Base-by-base conservation (phyloP, 2,329 filamentous ascomycete genomes). In the Byssothecium circinans region DNA sequence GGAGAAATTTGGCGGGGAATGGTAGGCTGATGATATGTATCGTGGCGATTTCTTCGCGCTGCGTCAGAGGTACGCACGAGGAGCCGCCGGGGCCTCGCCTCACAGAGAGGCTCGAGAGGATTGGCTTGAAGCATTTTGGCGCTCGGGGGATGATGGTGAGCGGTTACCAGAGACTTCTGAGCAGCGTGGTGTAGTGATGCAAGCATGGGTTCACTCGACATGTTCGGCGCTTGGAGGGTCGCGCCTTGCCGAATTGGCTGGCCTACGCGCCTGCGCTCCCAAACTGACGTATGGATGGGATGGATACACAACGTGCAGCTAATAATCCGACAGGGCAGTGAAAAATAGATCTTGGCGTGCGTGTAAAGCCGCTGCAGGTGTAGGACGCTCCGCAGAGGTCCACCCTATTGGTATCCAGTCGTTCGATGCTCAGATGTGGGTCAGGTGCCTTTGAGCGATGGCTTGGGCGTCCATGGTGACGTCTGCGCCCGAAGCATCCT, bases 11-110 rank as follows among this genome's bases (percentile, higher is more conserved):
- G 49, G 41, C 50, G 45, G 47, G 37, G 56, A 58, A 56, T 64
- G 60, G 62, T 63, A 66, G 61, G 62, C 54, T 61, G 53, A 60
- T 54, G 61, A 67, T 69, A 69, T 67, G 67, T 69, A 69, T 54
- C 58, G 53, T 52, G 53, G 54, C 43, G 33, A 46, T 44, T 57
- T 56, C 55, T 58, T 64, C 53, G 57, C 63, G 61, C 62, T 58
- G 50, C 56, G 65, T 65, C 57, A 55, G 51, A 60, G 56, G 52
- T 51, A 49, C 57, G 62, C 62, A 51, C 57, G 60, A 51, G 57
- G 61, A 71, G 56, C 61, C 68, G 68, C 68, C 57, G 67, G 65
- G 64, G 66, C 68, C 65, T 64, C 46, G 61, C 47, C 38, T 48
- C 54, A 54, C 54, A 62, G 56, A 37, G 49, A 20, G 53, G 58